phyloP scores from a whole-genome alignment of 139 green algal species.

The Desmodesmus armatus region DNA sequence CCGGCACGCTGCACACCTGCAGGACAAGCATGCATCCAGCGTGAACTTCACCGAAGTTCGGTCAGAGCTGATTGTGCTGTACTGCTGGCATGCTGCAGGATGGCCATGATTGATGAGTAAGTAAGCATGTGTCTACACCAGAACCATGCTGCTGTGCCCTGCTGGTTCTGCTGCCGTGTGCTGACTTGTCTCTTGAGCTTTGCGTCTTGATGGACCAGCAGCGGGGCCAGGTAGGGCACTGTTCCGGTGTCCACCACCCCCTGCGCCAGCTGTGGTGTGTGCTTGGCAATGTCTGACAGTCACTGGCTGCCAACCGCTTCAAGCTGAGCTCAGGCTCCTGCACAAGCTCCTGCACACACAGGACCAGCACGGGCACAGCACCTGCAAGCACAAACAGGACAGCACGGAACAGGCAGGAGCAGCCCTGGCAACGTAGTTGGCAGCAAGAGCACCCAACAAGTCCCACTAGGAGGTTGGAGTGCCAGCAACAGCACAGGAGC shows the following conservation, averaged over 20 bases:
- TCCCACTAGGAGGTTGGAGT: background rate
- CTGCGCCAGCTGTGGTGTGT: slow-evolving; percentile 87
- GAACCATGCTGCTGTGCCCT: background rate
- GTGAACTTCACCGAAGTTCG: too few species aligned
- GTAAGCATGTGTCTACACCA: too few species aligned
- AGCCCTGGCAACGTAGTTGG: background rate
- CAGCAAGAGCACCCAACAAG: background rate
- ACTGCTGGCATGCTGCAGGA: too few species aligned
- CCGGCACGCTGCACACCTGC: slow-evolving; percentile 82
- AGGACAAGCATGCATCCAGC: too few species aligned
- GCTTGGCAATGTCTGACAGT: slow-evolving; percentile 90
- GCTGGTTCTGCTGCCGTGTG: background rate
- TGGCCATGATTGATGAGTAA: too few species aligned
- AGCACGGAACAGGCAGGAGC: slow-evolving; percentile 47
- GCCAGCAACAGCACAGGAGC: background rate
- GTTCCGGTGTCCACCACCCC: slow-evolving; percentile 87
- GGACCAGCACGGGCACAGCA: slow-evolving; percentile 82
- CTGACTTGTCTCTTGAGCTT: slow-evolving; percentile 90
- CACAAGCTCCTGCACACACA: slow-evolving; percentile 91
- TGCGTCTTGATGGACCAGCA: slow-evolving; percentile 83
- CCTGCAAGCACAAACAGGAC: slow-evolving; percentile 67
- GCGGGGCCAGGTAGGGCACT: slow-evolving; percentile 82
- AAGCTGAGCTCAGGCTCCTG: slow-evolving; percentile 87
- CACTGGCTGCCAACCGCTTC: slow-evolving; percentile 86
- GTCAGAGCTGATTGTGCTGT: too few species aligned